Evolutionary conservation across 2,329 filamentous ascomycete species (phyloP), one percentile per base, ranked within the genome.

Genomic region (Colletotrichum coccodes): DNA sequence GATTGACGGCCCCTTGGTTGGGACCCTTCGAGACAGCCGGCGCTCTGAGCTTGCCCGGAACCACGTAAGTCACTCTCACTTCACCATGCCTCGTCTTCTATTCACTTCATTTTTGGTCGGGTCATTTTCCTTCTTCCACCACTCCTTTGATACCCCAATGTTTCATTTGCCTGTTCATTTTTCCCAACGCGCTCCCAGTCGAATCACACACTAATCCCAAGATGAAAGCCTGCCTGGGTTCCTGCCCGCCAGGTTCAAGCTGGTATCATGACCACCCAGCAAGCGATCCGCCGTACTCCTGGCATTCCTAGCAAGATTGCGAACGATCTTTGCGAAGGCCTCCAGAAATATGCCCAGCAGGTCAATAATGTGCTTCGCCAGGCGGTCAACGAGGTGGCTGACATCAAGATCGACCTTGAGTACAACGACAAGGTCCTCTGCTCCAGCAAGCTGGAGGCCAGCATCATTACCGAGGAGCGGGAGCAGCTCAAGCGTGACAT

Each of bases 371-470:
- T 68, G 18, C 62, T 71, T 40, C 70, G 70, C 3, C 68, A 71
- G 44, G 69, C 61, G 14, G 66, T 71, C 49, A 70, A 71, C 16
- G 70, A 71, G 42, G 64, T 70, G 28, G 61, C 70, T 11, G 70
- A 71, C n/a, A 57, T 82, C 2, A 73, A 75, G 18, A 73, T 72
- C 5, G 76, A 80, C 50, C 66, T 81, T 5, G 70, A 72, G 23
- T 80, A 81, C 71, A 75, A 72, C 42, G 66, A 74, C n/a, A 78
- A 79, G 46, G 60, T 71, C n/a, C 66, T 71, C 57, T 68, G 59
- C 28, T 70, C 69, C 57, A 71, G 59, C 32, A 71, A 71, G 47
- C 34, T 71, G 23, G 70, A 71, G 57, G 59, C 68, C 34, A 68
- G 59, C 18, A 60, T 64, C 21, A 49, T 71, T n/a, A 28, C 46